Conservation (phyloP, 805 yeast species). For the Candida pseudofarinosa region DNA sequence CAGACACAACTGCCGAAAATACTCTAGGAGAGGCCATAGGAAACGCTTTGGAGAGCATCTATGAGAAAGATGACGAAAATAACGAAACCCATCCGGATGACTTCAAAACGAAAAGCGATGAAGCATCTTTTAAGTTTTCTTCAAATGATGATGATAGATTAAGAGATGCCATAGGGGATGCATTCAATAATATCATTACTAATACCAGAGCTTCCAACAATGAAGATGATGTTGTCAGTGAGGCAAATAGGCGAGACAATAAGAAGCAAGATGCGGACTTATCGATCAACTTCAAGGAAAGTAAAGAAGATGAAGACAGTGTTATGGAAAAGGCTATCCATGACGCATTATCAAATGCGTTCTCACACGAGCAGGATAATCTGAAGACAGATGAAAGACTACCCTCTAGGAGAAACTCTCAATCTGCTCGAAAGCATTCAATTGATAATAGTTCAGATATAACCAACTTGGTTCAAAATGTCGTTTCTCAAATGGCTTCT, state of each 20-base stretch:
- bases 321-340: slow-evolving; percentile 25
- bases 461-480: slow-evolving; percentile 23
- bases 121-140: not conserved
- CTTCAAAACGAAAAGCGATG: not conserved
- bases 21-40: slow-evolving; percentile 36
- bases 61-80: not conserved
- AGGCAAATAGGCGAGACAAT: not conserved
- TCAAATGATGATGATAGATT: slow-evolving; percentile 10
- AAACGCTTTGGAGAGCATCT: slow-evolving; percentile 26
- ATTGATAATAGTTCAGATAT: slow-evolving; percentile 9
- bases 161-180: not conserved
- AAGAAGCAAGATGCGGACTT: not conserved
- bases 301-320: slow-evolving; percentile 9
- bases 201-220: not conserved
- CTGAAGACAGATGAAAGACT: not conserved
- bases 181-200: not conserved
- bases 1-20: not conserved
- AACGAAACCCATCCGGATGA: not conserved
- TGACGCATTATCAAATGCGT: slow-evolving; percentile 25
- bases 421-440: not conserved
- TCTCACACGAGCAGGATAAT: slow-evolving; percentile 3
- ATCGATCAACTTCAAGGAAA: not conserved
- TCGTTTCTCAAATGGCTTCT: slow-evolving; percentile 19
- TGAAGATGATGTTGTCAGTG: slow-evolving; percentile 1
- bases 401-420: not conserved